A percentile compares a stretch with the other conserved stretches of the same genome.
phyloP scores from a whole-genome alignment of 331 rosid species.

The Telfairia occidentalis region DNA sequence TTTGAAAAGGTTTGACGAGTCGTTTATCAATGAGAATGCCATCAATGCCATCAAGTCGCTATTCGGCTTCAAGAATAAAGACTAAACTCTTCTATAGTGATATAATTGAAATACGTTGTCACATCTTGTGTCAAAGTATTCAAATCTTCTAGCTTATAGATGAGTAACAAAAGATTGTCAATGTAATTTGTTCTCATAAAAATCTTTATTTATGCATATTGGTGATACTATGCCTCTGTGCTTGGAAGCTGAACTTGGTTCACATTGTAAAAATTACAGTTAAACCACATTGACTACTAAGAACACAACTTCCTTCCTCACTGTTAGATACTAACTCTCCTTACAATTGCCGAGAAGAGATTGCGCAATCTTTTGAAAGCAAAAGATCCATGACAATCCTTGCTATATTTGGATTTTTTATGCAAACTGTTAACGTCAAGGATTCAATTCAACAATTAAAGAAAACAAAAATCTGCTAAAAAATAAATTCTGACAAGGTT shows the following conservation, averaged over 20 bases:
- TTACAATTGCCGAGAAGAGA: not conserved
- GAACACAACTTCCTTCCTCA: not conserved
- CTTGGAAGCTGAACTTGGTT: not conserved
- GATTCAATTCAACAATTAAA: not conserved
- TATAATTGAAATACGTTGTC: not conserved
- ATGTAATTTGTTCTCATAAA: not conserved
- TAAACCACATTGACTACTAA: not conserved
- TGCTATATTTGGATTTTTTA: not conserved
- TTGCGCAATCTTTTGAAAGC: not conserved
- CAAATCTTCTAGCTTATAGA: not conserved
- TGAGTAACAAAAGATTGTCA: not conserved
- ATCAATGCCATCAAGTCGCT: constrained; percentile 89
- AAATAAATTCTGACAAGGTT: not conserved
- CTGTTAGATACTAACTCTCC: not conserved
- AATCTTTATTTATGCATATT: not conserved
- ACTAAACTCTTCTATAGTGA: not conserved
- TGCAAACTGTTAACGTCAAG: not conserved
- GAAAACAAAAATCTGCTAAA: not conserved
- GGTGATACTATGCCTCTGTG: not conserved
- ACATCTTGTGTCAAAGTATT: not conserved
- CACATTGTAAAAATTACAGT: not conserved
- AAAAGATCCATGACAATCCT: not conserved
- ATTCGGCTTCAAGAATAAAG: constrained; percentile 68
- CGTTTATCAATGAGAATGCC: constrained; percentile 90
- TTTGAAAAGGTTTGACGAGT: constrained; percentile 66